Evolutionary conservation across 352 stramenopile species (phyloP).

Genomic region (Pythium dissotocum): DNA sequence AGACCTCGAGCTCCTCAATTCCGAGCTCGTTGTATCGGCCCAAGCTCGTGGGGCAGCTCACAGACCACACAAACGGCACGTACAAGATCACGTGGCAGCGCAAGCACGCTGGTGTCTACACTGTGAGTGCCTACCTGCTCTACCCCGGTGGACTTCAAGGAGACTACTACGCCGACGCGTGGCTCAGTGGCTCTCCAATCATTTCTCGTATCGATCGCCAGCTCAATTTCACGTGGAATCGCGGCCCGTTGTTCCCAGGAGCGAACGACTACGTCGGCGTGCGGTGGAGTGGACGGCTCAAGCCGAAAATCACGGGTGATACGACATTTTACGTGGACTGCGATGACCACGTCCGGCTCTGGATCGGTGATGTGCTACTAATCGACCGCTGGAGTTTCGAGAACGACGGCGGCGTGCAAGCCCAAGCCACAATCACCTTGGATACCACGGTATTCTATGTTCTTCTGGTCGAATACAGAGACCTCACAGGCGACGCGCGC

Average conservation of each 20-base stretch:
- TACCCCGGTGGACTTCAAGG: constrained; percentile 59
- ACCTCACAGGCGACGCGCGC: constrained; percentile 39
- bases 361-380: constrained; percentile 59
- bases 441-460: constrained; percentile 43
- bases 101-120: constrained; percentile 46
- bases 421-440: constrained; percentile 32
- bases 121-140: constrained; percentile 53
- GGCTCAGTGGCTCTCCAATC: constrained; percentile 33
- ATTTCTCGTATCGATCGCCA: constrained; percentile 58
- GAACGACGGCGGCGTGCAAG: constrained; percentile 32
- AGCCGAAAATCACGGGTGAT: constrained; percentile 39
- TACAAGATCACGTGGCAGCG: constrained; percentile 57
- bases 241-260: constrained; percentile 44
- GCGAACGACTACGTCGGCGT: constrained; percentile 58
- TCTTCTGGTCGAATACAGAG: constrained; percentile 65
- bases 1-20: not conserved
- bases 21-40: constrained; percentile 22
- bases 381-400: constrained; percentile 58
- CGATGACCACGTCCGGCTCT: constrained; percentile 62
- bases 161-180: constrained; percentile 69
- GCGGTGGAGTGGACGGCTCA: constrained; percentile 70
- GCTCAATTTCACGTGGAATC: constrained; percentile 77
- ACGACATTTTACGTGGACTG: constrained; percentile 48
- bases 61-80: constrained; percentile 35
- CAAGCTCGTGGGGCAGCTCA: constrained; percentile 27